Conservation (phyloP, 805 yeast species). For the Kuraishia ogatae region DNA sequence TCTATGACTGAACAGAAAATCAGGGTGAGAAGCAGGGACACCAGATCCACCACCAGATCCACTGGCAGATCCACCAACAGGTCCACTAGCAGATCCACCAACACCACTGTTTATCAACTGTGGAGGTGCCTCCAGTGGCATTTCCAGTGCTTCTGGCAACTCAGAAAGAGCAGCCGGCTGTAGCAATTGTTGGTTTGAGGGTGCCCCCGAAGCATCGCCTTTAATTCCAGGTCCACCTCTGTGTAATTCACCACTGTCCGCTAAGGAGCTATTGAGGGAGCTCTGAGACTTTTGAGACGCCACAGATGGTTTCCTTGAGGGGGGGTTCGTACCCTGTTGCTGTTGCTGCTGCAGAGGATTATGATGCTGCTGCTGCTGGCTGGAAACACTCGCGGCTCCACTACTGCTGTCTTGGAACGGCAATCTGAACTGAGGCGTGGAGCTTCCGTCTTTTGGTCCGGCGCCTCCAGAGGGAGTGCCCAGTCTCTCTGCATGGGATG, state of each 20-base stretch:
- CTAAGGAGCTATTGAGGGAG: neutral
- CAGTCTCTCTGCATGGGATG: no score
- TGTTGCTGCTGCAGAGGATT: neutral
- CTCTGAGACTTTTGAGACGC: slow-evolving; percentile 1
- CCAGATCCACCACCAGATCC: no score
- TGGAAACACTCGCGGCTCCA: neutral
- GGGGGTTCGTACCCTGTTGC: neutral
- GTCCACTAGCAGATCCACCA: no score
- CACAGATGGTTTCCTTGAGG: slow-evolving; percentile 1
- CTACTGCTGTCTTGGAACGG: slow-evolving; percentile 51
- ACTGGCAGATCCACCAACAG: no score
- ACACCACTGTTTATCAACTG: neutral
- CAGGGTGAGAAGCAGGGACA: neutral
- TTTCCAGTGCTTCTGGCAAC: neutral
- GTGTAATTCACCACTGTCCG: neutral
- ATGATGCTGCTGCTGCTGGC: neutral
- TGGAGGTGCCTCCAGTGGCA: neutral
- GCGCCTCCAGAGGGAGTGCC: neutral
- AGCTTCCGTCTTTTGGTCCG: neutral
- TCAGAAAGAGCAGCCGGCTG: neutral
- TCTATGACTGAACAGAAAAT: neutral
- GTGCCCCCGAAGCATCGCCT: neutral
- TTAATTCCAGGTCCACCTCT: neutral
- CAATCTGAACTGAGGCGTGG: slow-evolving; percentile 49
- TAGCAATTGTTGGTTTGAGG: neutral